Conservation (phyloP, 495 filamentous ascomycete species). For the Lepidopterella palustris region DNA sequence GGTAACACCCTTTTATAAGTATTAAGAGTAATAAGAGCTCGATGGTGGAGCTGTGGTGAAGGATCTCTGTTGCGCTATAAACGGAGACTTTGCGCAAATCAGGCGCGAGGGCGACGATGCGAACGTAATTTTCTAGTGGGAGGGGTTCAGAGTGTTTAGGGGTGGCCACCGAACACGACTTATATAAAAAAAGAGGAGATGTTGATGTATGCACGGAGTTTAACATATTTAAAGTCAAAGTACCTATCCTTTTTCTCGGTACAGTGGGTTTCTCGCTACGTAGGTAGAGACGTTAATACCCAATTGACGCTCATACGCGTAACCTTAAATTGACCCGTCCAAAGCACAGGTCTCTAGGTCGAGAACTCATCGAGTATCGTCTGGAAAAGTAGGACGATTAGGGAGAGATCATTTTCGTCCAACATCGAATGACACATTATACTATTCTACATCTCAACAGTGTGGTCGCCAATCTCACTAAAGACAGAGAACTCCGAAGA, state of each 20-base stretch:
- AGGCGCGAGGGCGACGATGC: slow-evolving; percentile 21
- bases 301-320: too few species aligned
- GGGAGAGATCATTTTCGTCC: too few species aligned
- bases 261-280: neutral
- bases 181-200: slow-evolving; percentile 20
- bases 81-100: slow-evolving; percentile 20
- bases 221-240: slow-evolving; percentile 6
- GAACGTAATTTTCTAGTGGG: slow-evolving; percentile 20
- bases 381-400: too few species aligned
- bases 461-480: too few species aligned
- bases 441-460: too few species aligned
- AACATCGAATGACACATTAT: too few species aligned
- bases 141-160: slow-evolving; percentile 12
- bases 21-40: slow-evolving; percentile 10
- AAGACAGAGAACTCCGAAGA: too few species aligned
- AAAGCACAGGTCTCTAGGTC: too few species aligned
- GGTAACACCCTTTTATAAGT: slow-evolving; percentile 12
- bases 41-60: slow-evolving; percentile 14
- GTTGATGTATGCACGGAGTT: slow-evolving; percentile 14
- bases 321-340: too few species aligned
- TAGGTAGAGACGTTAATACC: neutral
- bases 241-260: slow-evolving; percentile 10
- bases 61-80: slow-evolving; percentile 15
- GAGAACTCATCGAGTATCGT: too few species aligned
- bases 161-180: slow-evolving; percentile 21